Base-by-base conservation (phyloP, 2,329 filamentous ascomycete genomes). In the Colletotrichum sp. region DNA sequence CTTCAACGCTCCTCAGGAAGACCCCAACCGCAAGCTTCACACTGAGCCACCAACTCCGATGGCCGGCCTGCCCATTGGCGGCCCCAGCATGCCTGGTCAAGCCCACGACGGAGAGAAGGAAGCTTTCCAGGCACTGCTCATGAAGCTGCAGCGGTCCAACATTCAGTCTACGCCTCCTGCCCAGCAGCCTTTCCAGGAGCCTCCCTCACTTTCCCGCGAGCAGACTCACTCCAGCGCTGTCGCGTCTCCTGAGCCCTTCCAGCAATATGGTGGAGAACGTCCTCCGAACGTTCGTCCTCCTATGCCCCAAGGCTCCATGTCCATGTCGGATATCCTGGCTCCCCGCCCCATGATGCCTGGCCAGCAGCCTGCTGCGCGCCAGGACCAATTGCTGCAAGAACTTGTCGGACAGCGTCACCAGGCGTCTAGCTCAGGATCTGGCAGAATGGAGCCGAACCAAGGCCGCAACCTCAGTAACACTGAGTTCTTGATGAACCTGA, bases 401-500 rank as follows among this genome's bases (percentile, higher is more conserved):
- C 85, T 93, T 32, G 88, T 92, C 29, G 88, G 88, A 12, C 90
- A 92, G 80, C 91, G 92, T 65, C 90, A 92, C 78, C 88, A 88
- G 52, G 85, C 88, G 16, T 87, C 89, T 22, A 91, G 86, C 80
- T 90, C 91, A 77, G 84, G 86, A 49, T 88, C 86, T 19, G 83
- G 82, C 8, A 86, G 89, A 39, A 83, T 85, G 44, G 89, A 91
- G 68, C 86, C 87, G 75, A 85, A 78, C 79, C 78, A 77, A 70
- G 82, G 82, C 79, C 87, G 86, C 64, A 89, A 87, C 82, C 93
- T 90, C 82, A 91, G 89, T 79, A 95, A 96, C 80, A 92, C 94
- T n/a, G 94, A 98, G 78, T 96, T 97, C 82, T 87, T 98, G 65
- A 95, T 98, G 85, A 94, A 93, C 77, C 89, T 98, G 34, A 97